Conservation (phyloP, 164 flowering plant genomes). For the Macadamia tetraphylla region DNA sequence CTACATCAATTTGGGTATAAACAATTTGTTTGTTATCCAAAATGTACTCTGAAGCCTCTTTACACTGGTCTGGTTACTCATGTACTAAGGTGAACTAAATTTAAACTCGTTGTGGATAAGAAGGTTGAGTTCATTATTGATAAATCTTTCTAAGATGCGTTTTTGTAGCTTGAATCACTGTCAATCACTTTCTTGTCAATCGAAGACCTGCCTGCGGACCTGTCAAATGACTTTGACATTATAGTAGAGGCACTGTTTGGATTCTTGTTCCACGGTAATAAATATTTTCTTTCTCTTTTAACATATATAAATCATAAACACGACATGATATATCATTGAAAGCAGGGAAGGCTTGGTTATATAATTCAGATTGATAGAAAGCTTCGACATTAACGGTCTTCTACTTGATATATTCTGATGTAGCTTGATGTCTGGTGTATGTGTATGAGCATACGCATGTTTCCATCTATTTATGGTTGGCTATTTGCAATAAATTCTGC, state of each 20-base stretch:
- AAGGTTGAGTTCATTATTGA: neutral
- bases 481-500: no score
- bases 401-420: no score
- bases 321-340: no score
- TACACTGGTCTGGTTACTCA: conserved; percentile 83
- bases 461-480: no score
- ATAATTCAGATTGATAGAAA: no score
- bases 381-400: no score
- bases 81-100: conserved; percentile 31
- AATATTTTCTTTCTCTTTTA: neutral
- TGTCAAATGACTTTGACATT: conserved; percentile 76
- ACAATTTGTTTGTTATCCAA: conserved; percentile 78
- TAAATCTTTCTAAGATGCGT: conserved; percentile 17
- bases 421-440: no score
- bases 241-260: conserved; percentile 92
- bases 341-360: no score
- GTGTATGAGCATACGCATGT: no score
- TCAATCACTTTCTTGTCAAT: conserved; percentile 73
- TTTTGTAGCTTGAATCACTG: conserved; percentile 82
- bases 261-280: conserved; percentile 88
- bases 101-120: neutral
- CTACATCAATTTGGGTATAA: conserved; percentile 90
- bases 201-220: conserved; percentile 76
- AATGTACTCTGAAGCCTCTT: conserved; percentile 74
- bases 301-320: no score